Evolutionary conservation across 495 filamentous ascomycete species (phyloP).

Genomic region (Diplogelasinospora grovesii): DNA sequence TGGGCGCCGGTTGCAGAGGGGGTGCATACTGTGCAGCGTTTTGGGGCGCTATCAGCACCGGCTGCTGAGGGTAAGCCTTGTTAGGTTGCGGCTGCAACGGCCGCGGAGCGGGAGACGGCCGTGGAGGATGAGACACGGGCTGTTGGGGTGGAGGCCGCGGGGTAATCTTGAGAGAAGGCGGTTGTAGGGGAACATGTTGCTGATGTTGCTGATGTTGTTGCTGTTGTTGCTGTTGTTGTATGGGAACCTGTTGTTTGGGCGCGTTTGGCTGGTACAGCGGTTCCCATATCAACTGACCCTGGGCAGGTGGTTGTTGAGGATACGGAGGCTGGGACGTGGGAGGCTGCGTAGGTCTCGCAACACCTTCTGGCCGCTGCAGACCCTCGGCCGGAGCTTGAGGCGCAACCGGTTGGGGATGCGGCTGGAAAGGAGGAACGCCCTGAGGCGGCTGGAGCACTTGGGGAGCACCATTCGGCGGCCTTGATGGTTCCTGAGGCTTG

Average conservation of each 20-base stretch:
- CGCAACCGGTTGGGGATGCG: conserved; percentile 17
- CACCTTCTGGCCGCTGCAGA: conserved; percentile 22
- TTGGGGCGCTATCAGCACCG: conserved; percentile 35
- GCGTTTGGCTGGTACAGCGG: conserved; percentile 38
- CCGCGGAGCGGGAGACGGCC: too few relatives aligned
- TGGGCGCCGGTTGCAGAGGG: conserved; percentile 22
- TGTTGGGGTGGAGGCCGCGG: too few relatives aligned
- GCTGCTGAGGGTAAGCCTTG: conserved; percentile 19
- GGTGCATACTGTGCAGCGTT: conserved; percentile 24
- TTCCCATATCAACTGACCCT: conserved; percentile 42
- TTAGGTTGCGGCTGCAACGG: conserved; percentile 21
- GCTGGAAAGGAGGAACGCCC: conserved; percentile 20
- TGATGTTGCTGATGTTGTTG: background rate
- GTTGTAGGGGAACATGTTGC: background rate
- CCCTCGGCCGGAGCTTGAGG: conserved; percentile 23
- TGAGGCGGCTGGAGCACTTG: conserved; percentile 39
- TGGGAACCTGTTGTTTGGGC: background rate
- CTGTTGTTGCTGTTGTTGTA: background rate
- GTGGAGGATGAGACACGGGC: conserved; percentile 3
- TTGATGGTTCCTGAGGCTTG: conserved; percentile 21
- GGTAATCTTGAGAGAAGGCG: too few relatives aligned
- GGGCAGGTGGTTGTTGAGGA: conserved; percentile 10
- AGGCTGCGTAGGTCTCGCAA: conserved; percentile 9
- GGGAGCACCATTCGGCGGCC: conserved; percentile 17
- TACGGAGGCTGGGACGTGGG: conserved; percentile 2